Base-by-base conservation (phyloP, 1,284 basidiomycete genomes). In the Apiotrichum porosum region DNA sequence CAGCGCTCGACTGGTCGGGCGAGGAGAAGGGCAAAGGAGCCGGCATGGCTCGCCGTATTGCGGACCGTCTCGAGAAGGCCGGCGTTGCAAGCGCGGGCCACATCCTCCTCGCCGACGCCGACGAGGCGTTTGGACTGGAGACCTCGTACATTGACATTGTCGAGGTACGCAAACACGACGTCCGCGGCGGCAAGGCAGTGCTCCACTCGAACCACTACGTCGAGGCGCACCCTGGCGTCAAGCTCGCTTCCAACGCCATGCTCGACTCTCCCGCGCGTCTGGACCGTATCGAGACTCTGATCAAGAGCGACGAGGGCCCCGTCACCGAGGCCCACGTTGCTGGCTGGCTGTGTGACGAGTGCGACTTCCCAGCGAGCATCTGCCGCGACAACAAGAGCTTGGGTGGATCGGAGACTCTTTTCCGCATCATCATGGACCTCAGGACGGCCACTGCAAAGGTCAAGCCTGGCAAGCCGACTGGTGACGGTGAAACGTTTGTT, bases 181-280 rank as follows among this genome's bases (percentile, higher is more conserved):
- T 39, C 10, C 42, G 33, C 12, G 40, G 41, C 1, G 47, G 40
- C 22, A 30, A 30, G 1, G 39, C 49, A 1, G 30, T 52, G 14
- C 31, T 55, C 8, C 54, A 55, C 49, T 51, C 54, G 21, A 55
- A 55, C 49, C 54, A 55, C 49, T 55, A 55, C 30, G 24, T 55
- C 34, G 49, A 44, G 36, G 39, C 38, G 33, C 54, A 55, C 36
- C 49, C 49, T 0, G 54, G 47, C 18, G 49, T 55, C 23, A 43
- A 34, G 37, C 47, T 49, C 26, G 42, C 32, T 1, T 8, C 31
- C 15, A 40, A 37, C 22, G 23, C 24, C 14, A 15, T 51, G 32
- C 17, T 10, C 14, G 52, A 50, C 44, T 41, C 40, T 13, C 49
- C 47, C 1, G 19, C 36, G 21, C 46, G 54, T 19, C 37, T 55